Conservation (phyloP, 176 grass and related monocot genomes). For the Panicum miliaceum region DNA sequence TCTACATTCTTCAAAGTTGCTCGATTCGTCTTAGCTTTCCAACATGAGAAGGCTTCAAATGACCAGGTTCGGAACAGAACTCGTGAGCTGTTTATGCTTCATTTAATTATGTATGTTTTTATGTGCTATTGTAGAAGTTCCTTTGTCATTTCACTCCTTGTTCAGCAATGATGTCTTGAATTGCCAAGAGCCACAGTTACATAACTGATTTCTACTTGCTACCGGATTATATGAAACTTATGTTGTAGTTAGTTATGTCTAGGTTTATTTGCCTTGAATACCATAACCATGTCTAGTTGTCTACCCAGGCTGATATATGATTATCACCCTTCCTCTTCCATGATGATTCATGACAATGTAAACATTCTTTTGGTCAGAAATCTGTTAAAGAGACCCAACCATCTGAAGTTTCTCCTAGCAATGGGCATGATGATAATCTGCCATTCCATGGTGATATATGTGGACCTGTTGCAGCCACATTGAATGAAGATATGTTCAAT, state of each 20-base stretch:
- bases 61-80: slow-evolving; percentile 65
- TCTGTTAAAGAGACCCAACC: slow-evolving; percentile 31
- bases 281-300: slow-evolving; percentile 22
- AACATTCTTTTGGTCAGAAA: slow-evolving; percentile 61
- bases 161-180: slow-evolving; percentile 20
- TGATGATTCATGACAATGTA: slow-evolving; percentile 24
- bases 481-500: slow-evolving; percentile 94
- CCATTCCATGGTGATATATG: slow-evolving; percentile 79
- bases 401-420: slow-evolving; percentile 59
- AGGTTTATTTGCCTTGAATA: slow-evolving; percentile 31
- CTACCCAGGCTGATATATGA: slow-evolving; percentile 13
- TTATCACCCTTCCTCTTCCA: slow-evolving; percentile 22
- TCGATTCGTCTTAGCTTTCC: slow-evolving; percentile 88
- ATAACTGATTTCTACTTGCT: slow-evolving; percentile 32
- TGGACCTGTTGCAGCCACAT: slow-evolving; percentile 85
- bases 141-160: neutral
- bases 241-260: slow-evolving; percentile 8
- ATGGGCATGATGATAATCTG: slow-evolving; percentile 31
- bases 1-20: slow-evolving; percentile 85
- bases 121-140: slow-evolving; percentile 8
- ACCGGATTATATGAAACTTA: slow-evolving; percentile 6
- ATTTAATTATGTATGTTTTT: slow-evolving; percentile 35
- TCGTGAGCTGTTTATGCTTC: slow-evolving; percentile 10
- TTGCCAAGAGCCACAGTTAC: slow-evolving; percentile 14
- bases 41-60: slow-evolving; percentile 76